Percentiles rank a stretch among this genome's conserved stretches.
These are phyloP conservation scores for Ogataea parapolymorpha DNA, from an alignment of 805 yeast genomes.

Conservation along the genomic window DNA sequence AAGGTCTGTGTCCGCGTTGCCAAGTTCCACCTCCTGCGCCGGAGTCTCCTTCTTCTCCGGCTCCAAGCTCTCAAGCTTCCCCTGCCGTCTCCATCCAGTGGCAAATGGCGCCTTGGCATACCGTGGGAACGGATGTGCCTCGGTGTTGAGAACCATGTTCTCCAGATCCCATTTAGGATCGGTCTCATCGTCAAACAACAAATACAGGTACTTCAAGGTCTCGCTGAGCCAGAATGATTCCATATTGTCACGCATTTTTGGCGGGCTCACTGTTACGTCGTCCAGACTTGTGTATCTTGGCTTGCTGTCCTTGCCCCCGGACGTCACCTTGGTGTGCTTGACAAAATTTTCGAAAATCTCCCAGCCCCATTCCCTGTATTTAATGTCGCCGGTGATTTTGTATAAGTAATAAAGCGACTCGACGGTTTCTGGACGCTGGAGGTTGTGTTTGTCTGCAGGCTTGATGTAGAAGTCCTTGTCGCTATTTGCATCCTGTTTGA, in stretches of 20 bases:
- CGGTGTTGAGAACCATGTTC: constrained; percentile 80
- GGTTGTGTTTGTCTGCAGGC: constrained; percentile 71
- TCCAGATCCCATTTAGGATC: constrained; percentile 60
- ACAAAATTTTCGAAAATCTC: constrained; percentile 73
- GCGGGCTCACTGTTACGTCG: constrained; percentile 63
- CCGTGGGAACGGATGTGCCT: constrained; percentile 90
- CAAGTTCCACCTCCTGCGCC: neutral
- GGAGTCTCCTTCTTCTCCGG: neutral
- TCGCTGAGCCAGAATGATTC: constrained; percentile 95
- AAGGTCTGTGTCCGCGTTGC: neutral
- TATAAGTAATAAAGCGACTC: constrained; percentile 81
- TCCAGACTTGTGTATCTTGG: constrained; percentile 55
- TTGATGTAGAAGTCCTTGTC: constrained; percentile 63
- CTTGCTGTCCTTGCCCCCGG: constrained; percentile 45
- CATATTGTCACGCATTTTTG: constrained; percentile 61
- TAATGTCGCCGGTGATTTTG: constrained; percentile 74
- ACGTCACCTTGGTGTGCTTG: constrained; percentile 51
- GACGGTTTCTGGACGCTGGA: constrained; percentile 93
- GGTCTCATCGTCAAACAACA: constrained; percentile 67
- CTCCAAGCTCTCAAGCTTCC: neutral
- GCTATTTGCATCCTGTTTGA: constrained; percentile 52
- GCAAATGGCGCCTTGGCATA: constrained; percentile 49
- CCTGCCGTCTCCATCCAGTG: constrained; percentile 58
- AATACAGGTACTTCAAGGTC: constrained; percentile 79
- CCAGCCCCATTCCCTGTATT: constrained; percentile 87